A percentile compares a stretch with the other conserved stretches of the same genome.
These are phyloP conservation scores for Auricularia auricula-judae DNA, from an alignment of 768 basidiomycete genomes.

Conservation along the genomic window DNA sequence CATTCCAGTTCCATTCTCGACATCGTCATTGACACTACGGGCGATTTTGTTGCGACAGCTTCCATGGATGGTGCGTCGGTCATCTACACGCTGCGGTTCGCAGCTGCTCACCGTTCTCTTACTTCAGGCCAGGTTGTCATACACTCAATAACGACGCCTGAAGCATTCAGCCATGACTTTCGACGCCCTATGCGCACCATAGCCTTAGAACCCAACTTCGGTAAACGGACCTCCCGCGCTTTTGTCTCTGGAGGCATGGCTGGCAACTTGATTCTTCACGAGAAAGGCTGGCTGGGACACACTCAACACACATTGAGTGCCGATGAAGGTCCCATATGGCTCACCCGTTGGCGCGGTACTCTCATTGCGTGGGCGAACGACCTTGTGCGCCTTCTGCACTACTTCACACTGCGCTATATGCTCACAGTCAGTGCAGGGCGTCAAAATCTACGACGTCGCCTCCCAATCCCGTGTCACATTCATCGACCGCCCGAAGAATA, in stretches of 20 bases:
- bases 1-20: constrained; percentile 83
- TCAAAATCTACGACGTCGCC: constrained; percentile 82
- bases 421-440: constrained; percentile 42
- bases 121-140: constrained; percentile 82
- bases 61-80: constrained; percentile 75
- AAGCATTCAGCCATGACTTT: constrained; percentile 80
- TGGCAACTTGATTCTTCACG: constrained; percentile 74
- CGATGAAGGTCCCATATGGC: constrained; percentile 94
- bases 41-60: constrained; percentile 84
- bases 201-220: constrained; percentile 83
- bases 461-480: constrained; percentile 71
- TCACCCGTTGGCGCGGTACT: constrained; percentile 71
- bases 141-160: constrained; percentile 65
- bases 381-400: constrained; percentile 37
- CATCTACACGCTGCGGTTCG: not conserved
- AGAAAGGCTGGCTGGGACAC: constrained; percentile 95
- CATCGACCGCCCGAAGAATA: constrained; percentile 71
- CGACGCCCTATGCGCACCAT: constrained; percentile 87
- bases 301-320: constrained; percentile 75
- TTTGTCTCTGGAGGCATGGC: constrained; percentile 91
- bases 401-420: not conserved
- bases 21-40: constrained; percentile 71
- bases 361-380: constrained; percentile 98
- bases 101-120: not conserved
- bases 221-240: constrained; percentile 60